phyloP scores from a whole-genome alignment of 2,329 filamentous ascomycete genomes.

The Neonectria neomacrospora region DNA sequence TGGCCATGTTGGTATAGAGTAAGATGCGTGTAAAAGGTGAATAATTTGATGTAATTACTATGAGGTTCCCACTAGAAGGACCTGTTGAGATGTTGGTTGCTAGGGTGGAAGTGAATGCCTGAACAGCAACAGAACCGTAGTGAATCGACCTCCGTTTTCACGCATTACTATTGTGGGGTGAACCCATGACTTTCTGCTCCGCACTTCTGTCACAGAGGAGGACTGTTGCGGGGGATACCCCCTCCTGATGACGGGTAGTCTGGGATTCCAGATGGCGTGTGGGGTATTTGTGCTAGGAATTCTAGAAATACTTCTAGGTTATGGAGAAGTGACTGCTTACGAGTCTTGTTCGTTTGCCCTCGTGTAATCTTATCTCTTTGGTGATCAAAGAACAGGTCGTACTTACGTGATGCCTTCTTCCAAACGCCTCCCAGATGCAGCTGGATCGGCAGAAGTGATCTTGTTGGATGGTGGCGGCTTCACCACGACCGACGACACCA shows the following conservation, averaged over 20 bases:
- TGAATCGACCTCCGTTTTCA: neutral
- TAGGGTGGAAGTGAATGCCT: neutral
- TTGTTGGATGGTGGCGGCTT: slow-evolving; percentile 25
- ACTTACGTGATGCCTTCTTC: neutral
- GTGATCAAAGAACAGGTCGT: too few relatives aligned
- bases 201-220: neutral
- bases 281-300: neutral
- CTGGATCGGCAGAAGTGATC: slow-evolving; percentile 3
- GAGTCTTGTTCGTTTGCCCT: neutral
- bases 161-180: neutral
- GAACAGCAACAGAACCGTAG: neutral
- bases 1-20: neutral
- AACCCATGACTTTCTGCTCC: neutral
- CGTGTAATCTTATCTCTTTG: neutral
- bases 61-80: neutral
- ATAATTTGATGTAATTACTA: neutral
- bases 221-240: neutral
- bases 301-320: neutral
- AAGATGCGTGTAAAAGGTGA: neutral
- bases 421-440: neutral
- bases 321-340: neutral
- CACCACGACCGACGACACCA: slow-evolving; percentile 15
- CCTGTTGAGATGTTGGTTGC: neutral
- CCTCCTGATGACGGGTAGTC: neutral
- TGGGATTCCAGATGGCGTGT: neutral